Base-by-base conservation (phyloP, 441 rosid genomes). In the Breynia disticha region DNA sequence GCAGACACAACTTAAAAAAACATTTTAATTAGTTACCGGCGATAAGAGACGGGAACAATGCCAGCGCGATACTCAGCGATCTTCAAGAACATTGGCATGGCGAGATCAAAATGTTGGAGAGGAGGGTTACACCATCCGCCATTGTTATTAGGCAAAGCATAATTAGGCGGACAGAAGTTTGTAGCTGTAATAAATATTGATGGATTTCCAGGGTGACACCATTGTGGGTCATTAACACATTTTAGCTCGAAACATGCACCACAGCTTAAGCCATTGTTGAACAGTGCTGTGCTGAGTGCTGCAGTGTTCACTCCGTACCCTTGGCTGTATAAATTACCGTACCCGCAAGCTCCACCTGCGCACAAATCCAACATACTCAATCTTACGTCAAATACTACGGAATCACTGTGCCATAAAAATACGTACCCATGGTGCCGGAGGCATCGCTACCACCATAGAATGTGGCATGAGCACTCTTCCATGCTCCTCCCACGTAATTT, bases 81-180 rank as follows among this genome's bases (percentile, higher is more conserved):
- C 63, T 76, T 83, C 57, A 88, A 87, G 72, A 88, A 85, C 80
- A 83, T 77, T 18, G 96, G 96, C 96, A 85, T 85, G 57, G 96
- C 87, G 1, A 88, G 87, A 57, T 88, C 96, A 60, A 88, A 88
- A 50, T 88, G 96, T 21, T 87, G 64, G 11, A 87, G 82, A 48
- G 97, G 97, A 37, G 97, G 97, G 62, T 88, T 88, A 65, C 95
- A 88, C 95, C 96, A 88, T 4, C 96, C 96, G 9, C 96, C 95
- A 59, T 83, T 70, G 72, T 88, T 89, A 22, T 64, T 83, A 6
- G 95, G 72, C 9, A 51, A 76, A 22, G 87, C 97, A 9, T 52
- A 80, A 54, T 86, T 88, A 0, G 97, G 97, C 2, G 97, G 95
- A 67, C 95, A 88, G 44, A 83, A 88, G 62, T 88, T 88, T 46